Evolutionary conservation across 75 land plant genomes (phyloP).

Genomic region (Cryptomeria japonica): DNA sequence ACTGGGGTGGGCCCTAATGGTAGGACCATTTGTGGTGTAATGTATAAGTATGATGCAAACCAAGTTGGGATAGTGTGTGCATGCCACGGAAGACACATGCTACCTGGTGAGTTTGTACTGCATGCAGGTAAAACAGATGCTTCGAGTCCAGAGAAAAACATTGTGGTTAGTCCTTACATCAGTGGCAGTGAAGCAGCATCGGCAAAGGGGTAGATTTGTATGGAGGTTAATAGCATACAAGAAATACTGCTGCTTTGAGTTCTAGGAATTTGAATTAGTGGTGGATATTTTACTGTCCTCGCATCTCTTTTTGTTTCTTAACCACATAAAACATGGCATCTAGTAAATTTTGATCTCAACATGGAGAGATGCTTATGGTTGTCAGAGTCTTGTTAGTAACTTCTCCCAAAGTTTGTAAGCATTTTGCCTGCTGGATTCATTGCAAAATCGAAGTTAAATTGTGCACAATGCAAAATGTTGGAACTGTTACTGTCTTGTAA

Average conservation of each 20-base stretch:
- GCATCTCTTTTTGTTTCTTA: neutral
- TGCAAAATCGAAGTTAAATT: neutral
- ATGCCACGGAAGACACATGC: constrained; percentile 90
- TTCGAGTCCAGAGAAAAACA: constrained; percentile 36
- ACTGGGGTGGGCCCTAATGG: constrained; percentile 72
- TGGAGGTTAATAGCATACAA: neutral
- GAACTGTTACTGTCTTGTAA: neutral
- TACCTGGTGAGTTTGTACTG: constrained; percentile 77
- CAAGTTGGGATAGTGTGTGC: constrained; percentile 93
- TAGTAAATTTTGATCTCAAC: neutral
- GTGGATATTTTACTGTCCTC: neutral
- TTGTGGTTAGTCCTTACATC: constrained; percentile 36
- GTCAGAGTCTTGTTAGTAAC: neutral
- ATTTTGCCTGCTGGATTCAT: neutral
- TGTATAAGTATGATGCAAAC: constrained; percentile 61
- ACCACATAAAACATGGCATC: neutral
- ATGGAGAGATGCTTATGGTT: neutral
- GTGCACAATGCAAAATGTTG: neutral
- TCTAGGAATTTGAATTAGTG: neutral
- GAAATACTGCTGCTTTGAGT: neutral
- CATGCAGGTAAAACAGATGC: constrained; percentile 65
- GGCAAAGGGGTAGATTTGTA: constrained; percentile 30
- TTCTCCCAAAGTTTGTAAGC: neutral
- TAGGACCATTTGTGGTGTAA: constrained; percentile 79
- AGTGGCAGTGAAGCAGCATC: constrained; percentile 55